Evolutionary conservation across 768 basidiomycete genomes (phyloP).

Genomic region (Boletales sp.): DNA sequence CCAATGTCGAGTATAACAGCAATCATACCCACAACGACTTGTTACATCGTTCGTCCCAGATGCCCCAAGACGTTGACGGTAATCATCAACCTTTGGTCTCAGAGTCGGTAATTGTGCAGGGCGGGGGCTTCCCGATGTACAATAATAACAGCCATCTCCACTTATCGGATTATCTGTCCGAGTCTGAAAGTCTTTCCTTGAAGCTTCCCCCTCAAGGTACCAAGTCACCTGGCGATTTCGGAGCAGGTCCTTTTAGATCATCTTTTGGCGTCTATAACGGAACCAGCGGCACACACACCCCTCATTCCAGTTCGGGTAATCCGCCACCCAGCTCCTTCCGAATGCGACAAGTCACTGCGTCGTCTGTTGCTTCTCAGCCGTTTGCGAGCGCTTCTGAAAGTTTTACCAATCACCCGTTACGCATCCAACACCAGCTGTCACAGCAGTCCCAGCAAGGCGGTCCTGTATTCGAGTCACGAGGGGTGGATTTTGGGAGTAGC

Average conservation of each 20-base stretch:
- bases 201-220: constrained; percentile 28
- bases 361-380: constrained; percentile 26
- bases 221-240: constrained; percentile 33
- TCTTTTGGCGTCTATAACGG: constrained; percentile 34
- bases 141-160: constrained; percentile 36
- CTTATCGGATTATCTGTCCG: constrained; percentile 33
- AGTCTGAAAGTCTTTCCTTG: constrained; percentile 31
- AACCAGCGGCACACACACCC: constrained; percentile 21
- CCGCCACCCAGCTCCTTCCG: constrained; percentile 33
- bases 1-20: constrained; percentile 36
- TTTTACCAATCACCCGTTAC: constrained; percentile 24
- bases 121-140: constrained; percentile 37
- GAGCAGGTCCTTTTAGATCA: constrained; percentile 33
- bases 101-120: constrained; percentile 30
- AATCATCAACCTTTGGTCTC: constrained; percentile 33
- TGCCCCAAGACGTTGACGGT: constrained; percentile 24
- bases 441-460: constrained; percentile 34
- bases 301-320: constrained; percentile 25
- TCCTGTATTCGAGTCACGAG: constrained; percentile 24
- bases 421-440: constrained; percentile 32
- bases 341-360: constrained; percentile 32
- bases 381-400: constrained; percentile 23
- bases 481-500: constrained; percentile 33
- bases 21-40: constrained; percentile 36
- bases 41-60: constrained; percentile 24